Evolutionary conservation across 768 basidiomycete species (phyloP).

Genomic region (Auriculariales sp.): DNA sequence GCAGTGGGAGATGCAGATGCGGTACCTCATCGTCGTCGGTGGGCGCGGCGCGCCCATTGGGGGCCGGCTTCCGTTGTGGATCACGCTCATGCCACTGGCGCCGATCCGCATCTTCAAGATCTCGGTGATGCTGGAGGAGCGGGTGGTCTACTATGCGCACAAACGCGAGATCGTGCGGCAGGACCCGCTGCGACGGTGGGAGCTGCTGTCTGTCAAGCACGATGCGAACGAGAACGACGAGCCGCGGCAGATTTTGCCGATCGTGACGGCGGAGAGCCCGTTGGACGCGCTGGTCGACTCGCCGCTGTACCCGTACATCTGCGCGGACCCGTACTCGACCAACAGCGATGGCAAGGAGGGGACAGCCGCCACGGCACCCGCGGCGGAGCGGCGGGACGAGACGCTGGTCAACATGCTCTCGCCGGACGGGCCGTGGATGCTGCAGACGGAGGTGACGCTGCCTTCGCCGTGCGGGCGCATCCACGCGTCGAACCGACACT

Average conservation of each 20-base stretch:
- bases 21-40: conserved; percentile 62
- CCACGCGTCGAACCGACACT: conserved; percentile 70
- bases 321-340: conserved; percentile 11
- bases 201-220: conserved; percentile 48
- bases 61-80: conserved; percentile 59
- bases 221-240: conserved; percentile 31
- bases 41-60: conserved; percentile 74
- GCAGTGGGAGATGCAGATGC: conserved; percentile 81
- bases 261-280: conserved; percentile 60
- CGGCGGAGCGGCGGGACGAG: conserved; percentile 21
- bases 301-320: conserved; percentile 15
- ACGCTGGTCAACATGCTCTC: conserved; percentile 21
- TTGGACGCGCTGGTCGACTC: conserved; percentile 31
- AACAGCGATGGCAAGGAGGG: no score
- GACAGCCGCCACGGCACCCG: conserved; percentile 27
- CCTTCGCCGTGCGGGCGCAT: conserved; percentile 47
- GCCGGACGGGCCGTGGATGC: conserved; percentile 66
- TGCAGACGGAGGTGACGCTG: conserved; percentile 53
- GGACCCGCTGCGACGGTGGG: conserved; percentile 44
- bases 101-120: conserved; percentile 74
- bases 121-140: conserved; percentile 67
- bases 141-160: conserved; percentile 64
- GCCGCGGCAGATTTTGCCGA: conserved; percentile 66
- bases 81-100: conserved; percentile 70
- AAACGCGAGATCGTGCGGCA: conserved; percentile 53